A percentile compares a stretch with the other conserved stretches of the same genome.
Evolutionary conservation across 2,329 filamentous ascomycete genomes (phyloP).

Genomic region (Fusarium praegraminearum): DNA sequence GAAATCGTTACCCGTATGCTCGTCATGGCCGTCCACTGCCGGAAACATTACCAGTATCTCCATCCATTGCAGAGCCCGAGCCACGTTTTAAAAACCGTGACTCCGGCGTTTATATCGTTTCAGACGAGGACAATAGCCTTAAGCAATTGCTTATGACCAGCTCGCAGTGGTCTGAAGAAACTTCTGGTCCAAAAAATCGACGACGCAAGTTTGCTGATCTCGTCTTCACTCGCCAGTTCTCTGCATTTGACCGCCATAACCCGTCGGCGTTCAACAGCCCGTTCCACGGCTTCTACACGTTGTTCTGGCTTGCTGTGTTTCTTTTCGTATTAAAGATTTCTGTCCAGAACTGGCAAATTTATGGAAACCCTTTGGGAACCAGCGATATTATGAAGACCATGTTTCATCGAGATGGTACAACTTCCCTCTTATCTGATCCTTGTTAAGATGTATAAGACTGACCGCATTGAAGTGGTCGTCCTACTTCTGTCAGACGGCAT

Average conservation of each 20-base stretch:
- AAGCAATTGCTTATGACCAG: slow-evolving; percentile 47
- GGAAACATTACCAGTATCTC: slow-evolving; percentile 22
- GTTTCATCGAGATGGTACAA: slow-evolving; percentile 63
- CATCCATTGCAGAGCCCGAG: slow-evolving; percentile 16
- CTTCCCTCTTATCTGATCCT: not conserved
- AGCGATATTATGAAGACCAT: slow-evolving; percentile 80
- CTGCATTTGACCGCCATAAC: slow-evolving; percentile 80
- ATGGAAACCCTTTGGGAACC: slow-evolving; percentile 75
- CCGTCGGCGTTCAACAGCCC: slow-evolving; percentile 72
- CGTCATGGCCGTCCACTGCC: slow-evolving; percentile 5
- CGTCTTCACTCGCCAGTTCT: slow-evolving; percentile 79
- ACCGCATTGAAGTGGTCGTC: slow-evolving; percentile 58
- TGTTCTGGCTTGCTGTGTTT: slow-evolving; percentile 80
- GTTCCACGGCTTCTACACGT: slow-evolving; percentile 82
- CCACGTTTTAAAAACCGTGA: slow-evolving; percentile 41
- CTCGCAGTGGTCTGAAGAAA: slow-evolving; percentile 42
- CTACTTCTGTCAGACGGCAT: slow-evolving; percentile 73
- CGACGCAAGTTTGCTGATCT: slow-evolving; percentile 59
- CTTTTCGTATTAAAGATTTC: slow-evolving; percentile 75
- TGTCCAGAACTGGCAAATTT: slow-evolving; percentile 74
- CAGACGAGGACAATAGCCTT: slow-evolving; percentile 49
- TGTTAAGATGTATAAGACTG: not conserved
- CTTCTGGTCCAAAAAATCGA: slow-evolving; percentile 26
- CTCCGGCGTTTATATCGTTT: slow-evolving; percentile 45
- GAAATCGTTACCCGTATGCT: slow-evolving; percentile 35